Evolutionary conservation across 1,139 yeast species (phyloP), one percentile per base, ranked within the genome.

Genomic region (Zhuliangozyma blackwelliae): DNA sequence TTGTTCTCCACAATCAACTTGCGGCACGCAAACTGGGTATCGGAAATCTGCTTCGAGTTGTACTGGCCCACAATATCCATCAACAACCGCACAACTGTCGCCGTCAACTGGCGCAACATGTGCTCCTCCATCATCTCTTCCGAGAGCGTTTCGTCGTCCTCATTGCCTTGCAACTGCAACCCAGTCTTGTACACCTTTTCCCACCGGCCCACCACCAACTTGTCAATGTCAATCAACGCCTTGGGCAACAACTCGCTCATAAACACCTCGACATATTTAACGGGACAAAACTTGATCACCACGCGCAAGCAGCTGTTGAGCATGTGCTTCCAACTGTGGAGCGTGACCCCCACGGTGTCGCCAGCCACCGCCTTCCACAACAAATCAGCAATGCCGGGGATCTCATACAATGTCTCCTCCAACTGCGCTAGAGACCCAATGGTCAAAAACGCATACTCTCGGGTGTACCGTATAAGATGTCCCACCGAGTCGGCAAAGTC

Each of bases 401-500:
- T 78, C 47, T 83, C 92, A 54, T 87, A 94, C 43, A 94, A 72
- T 0, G 96, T 85, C 41, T 83, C 95, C 41, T 92, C 97, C 39
- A 94, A 69, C 49, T 88, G 95, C 1, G 96, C 80, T 40, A 92
- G 83, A 1, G 96, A 87, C 7, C 96, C 94, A 31, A 94, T 74
- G 1, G 97, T 87, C 46, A 90, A 65, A 53, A 89, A 86, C 5
- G 97, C 96, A 57, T 94, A 94, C 60, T 94, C 98, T 50, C 98
- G 77, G 0, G 98, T 92, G 56, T 94, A 92, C 51, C 98, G 74
- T 13, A 94, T 82, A 51, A 89, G 85, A 57, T 92, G 97, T 11
- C 98, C 98, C n/a, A 92, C 95, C 5, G 96, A 85, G 57, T 94
- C 98, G 1, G 98, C 97, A 67, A 94, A 92, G 62, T 94, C 98